A percentile compares a stretch with the other conserved stretches of the same genome.
Evolutionary conservation across 306 rosid genomes (phyloP).

Genomic region (Biancaea sappan): DNA sequence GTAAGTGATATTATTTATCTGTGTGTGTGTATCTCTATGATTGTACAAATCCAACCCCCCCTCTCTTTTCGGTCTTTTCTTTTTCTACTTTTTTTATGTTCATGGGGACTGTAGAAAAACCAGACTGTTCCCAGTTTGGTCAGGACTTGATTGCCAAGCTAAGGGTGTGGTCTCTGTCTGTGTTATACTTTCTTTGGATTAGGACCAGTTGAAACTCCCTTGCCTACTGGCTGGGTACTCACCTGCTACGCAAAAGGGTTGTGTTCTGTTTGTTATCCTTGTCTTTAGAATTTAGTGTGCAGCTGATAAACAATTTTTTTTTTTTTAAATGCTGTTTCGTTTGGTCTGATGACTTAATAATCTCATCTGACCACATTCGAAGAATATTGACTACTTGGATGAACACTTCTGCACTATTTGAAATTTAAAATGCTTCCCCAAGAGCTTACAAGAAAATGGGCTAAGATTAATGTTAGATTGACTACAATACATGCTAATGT

Average conservation of each 20-base stretch:
- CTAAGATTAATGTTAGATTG: neutral
- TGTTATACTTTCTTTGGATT: neutral
- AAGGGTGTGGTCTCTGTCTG: constrained; percentile 8
- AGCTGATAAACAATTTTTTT: neutral
- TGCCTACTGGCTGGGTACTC: neutral
- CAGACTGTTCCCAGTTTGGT: neutral
- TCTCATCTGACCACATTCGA: constrained; percentile 8
- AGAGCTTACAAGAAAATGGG: neutral
- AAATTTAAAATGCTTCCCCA: neutral
- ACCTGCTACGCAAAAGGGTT: constrained; percentile 22
- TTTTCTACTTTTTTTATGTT: neutral
- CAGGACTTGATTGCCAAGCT: neutral
- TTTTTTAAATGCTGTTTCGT: constrained; percentile 6
- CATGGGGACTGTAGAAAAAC: constrained; percentile 1
- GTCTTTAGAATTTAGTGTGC: neutral
- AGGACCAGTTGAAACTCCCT: too few relatives aligned
- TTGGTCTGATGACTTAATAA: constrained; percentile 12
- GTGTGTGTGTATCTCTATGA: neutral
- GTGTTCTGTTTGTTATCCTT: neutral
- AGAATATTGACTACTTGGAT: neutral
- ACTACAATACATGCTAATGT: constrained; percentile 22
- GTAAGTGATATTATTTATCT: constrained; percentile 53
- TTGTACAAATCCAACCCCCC: constrained; percentile 6
- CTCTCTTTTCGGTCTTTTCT: neutral
- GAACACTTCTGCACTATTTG: neutral